Evolutionary conservation across 2,329 filamentous ascomycete species (phyloP), one percentile per base, ranked within the genome.

Genomic region (Pleurostoma richardsiae): DNA sequence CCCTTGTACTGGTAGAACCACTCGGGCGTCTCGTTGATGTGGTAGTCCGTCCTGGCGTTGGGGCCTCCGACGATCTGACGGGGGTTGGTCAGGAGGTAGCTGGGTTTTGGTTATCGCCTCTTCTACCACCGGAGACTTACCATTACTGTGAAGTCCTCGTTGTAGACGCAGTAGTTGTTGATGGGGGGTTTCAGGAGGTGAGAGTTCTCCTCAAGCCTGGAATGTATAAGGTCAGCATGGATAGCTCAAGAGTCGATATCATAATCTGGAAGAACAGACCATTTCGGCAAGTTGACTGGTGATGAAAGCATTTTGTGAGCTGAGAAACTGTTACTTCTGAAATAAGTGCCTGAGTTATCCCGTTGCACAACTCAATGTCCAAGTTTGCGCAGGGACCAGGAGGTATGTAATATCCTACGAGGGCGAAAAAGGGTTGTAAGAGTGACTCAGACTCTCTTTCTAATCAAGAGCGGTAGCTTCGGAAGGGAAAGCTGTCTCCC

Each of bases 1-100:
- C 94, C 94, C 59, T 85, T 84, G 79, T 96, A 83, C 69, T 97
- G 92, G 77, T 94, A 97, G 82, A 97, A 99, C 85, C 91, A 97
- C 68, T 97, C 94, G 10, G 94, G 84, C 0, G 92, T 97, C 59
- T 83, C 75, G 76, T 97, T 97, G 79, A 97, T 92, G 77, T 97
- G 94, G 76, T 96, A 99, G 76, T 97, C 94, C 47, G 91, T 96
- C 54, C 94, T 84, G 51, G 89, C 89, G 68, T 97, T 97, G 60
- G 94, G 94, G 10, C 94, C 94, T 63, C 94, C 94, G 52, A 99
- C 91, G 58, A 96, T 90, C 86, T 83, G 54, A 6, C 11, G 10
- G 6, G 33, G 33, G 43, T 38, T 19, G 31, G 41, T 47, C 30
- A 30, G 42, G 43, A 31, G 41, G 48, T 8, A 8, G 8, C 33